Percentiles rank a stretch among this genome's conserved stretches.
Conservation (phyloP, 495 filamentous ascomycete genomes). For the Xylaria castorea region DNA sequence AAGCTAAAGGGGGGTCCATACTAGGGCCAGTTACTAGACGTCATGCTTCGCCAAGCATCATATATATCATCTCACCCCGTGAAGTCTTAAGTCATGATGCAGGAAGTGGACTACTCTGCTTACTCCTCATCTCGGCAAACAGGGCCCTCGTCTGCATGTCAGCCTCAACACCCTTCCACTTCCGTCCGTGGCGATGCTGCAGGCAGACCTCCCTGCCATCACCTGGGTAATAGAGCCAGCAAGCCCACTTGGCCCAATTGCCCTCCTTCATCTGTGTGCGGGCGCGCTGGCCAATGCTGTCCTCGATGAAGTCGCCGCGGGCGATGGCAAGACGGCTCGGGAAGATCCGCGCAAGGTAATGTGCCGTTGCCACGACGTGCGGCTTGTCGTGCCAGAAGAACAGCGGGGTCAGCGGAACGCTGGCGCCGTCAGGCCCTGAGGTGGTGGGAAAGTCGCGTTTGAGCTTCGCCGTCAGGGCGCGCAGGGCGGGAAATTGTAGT, state of each 20-base stretch:
- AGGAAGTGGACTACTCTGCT: neutral
- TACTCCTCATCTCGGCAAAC: constrained; percentile 27
- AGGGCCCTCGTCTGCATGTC: constrained; percentile 33
- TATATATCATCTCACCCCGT: no score
- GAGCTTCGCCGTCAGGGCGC: constrained; percentile 45
- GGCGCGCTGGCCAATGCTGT: constrained; percentile 53
- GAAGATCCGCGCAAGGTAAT: constrained; percentile 53
- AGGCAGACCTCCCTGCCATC: constrained; percentile 48
- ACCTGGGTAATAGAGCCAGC: constrained; percentile 56
- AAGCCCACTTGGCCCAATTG: constrained; percentile 53
- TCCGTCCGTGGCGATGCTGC: constrained; percentile 52
- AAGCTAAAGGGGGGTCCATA: neutral
- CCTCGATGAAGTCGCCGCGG: constrained; percentile 56
- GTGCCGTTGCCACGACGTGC: constrained; percentile 50
- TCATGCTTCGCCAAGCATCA: no score
- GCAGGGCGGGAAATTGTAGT: constrained; percentile 43
- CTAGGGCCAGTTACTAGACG: no score
- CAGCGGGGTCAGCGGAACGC: constrained; percentile 52
- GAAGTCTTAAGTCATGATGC: neutral
- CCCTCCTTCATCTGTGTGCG: constrained; percentile 56
- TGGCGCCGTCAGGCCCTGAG: constrained; percentile 9
- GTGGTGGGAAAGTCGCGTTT: constrained; percentile 41
- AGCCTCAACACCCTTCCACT: constrained; percentile 48
- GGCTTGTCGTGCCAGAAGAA: constrained; percentile 61
- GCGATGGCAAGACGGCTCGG: constrained; percentile 47